Evolutionary conservation across 108 stramenopile species (phyloP).

Genomic region (Ochromonas danica): DNA sequence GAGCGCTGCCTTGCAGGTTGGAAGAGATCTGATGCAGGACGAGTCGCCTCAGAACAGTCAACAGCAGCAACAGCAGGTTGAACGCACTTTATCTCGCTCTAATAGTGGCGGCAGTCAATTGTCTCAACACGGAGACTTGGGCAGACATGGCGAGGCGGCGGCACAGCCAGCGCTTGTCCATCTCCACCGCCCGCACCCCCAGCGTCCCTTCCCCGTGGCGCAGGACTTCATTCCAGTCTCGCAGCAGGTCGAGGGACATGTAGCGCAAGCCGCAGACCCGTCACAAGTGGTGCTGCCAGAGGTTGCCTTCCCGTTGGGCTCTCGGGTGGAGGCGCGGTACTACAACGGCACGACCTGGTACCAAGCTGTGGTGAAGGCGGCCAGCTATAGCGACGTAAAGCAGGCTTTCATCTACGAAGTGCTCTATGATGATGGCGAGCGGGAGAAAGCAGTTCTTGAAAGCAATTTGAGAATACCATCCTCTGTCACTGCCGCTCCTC

Average conservation of each 20-base stretch:
- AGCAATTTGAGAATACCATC: background rate
- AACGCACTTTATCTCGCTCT: too few relatives aligned
- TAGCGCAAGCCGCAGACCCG: background rate
- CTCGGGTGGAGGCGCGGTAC: background rate
- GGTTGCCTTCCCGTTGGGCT: background rate
- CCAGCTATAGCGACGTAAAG: background rate
- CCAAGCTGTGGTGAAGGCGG: background rate
- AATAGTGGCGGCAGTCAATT: too few relatives aligned
- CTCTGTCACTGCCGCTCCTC: background rate
- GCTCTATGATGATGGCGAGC: slow-evolving; percentile 29
- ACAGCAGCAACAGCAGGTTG: too few relatives aligned
- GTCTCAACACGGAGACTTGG: background rate
- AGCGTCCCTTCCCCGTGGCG: background rate
- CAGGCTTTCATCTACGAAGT: slow-evolving; percentile 3
- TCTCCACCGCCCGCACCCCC: background rate
- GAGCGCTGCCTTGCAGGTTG: too few relatives aligned
- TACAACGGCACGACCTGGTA: slow-evolving; percentile 32
- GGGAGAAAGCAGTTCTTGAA: background rate
- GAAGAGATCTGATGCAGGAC: too few relatives aligned
- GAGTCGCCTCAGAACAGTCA: too few relatives aligned
- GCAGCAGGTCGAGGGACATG: background rate
- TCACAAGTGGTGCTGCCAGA: background rate
- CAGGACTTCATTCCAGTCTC: background rate
- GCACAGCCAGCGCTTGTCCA: background rate
- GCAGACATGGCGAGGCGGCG: background rate